Evolutionary conservation across 352 stramenopile genomes (phyloP).

Genomic region (Phytophthora crassamura): DNA sequence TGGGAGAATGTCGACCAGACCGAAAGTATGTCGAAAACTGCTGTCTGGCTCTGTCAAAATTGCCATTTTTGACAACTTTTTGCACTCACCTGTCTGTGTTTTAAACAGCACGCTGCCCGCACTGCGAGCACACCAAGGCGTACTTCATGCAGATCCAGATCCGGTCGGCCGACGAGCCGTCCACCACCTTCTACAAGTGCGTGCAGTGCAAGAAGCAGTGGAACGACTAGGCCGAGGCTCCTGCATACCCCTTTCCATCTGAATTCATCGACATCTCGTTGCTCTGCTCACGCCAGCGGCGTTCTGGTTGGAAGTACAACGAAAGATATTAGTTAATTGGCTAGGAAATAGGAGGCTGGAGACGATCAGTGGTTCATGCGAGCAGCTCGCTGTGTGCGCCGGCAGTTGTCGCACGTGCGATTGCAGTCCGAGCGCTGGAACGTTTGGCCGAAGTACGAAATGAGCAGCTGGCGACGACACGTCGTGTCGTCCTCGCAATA

Average conservation of each 20-base stretch:
- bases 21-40: conserved; percentile 63
- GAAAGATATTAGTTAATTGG: conserved; percentile 11
- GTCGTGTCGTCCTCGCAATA: conserved; percentile 82
- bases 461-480: conserved; percentile 76
- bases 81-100: too few relatives aligned
- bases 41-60: neutral
- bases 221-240: conserved; percentile 81
- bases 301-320: conserved; percentile 12
- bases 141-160: conserved; percentile 99
- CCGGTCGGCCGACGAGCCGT: conserved; percentile 97
- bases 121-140: conserved; percentile 95
- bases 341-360: neutral
- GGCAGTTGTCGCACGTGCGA: conserved; percentile 73
- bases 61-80: too few relatives aligned
- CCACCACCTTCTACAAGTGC: conserved; percentile 99
- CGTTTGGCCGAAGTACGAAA: conserved; percentile 83
- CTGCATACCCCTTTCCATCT: neutral
- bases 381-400: conserved; percentile 43
- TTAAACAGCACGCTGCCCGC: too few relatives aligned
- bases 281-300: neutral
- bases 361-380: conserved; percentile 23
- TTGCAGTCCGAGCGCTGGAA: conserved; percentile 74
- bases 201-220: conserved; percentile 98
- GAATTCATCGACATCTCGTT: neutral
- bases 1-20: conserved; percentile 99